phyloP scores from a whole-genome alignment of 306 rosid species.

The Quercus mongolica region DNA sequence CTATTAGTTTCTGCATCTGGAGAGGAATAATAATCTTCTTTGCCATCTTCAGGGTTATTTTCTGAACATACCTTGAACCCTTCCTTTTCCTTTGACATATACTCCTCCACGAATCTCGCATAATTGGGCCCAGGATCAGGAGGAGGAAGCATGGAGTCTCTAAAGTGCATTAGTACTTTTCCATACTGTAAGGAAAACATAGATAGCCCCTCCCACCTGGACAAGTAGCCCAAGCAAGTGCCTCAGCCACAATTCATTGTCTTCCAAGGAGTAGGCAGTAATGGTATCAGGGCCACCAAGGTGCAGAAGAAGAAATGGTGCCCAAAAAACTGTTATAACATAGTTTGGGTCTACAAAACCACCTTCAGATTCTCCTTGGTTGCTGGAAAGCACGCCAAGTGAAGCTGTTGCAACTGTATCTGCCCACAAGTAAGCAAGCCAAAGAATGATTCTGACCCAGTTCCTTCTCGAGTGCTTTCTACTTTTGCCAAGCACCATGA shows the following conservation, averaged over 20 bases:
- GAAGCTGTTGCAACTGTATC: conserved; percentile 13
- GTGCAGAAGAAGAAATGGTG: too few relatives aligned
- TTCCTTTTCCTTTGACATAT: not conserved
- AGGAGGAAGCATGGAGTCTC: conserved; percentile 1
- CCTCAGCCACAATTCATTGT: too few relatives aligned
- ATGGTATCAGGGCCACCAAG: too few relatives aligned
- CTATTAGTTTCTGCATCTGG: too few relatives aligned
- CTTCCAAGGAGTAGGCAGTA: too few relatives aligned
- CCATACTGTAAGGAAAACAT: not conserved
- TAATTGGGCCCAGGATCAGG: conserved; percentile 21
- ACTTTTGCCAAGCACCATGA: not conserved
- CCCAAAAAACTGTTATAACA: not conserved
- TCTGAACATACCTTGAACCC: not conserved
- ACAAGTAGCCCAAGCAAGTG: not conserved
- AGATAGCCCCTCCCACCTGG: not conserved
- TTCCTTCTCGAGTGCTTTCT: not conserved
- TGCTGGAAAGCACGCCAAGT: not conserved
- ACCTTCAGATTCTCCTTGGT: not conserved
- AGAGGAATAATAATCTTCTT: too few relatives aligned
- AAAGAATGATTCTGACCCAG: not conserved
- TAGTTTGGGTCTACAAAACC: not conserved
- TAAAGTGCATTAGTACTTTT: not conserved
- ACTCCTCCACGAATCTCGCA: not conserved
- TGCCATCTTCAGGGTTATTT: not conserved
- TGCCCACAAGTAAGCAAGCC: conserved; percentile 18